phyloP scores from a whole-genome alignment of 805 yeast species.

The Pachysolen tannophilus region DNA sequence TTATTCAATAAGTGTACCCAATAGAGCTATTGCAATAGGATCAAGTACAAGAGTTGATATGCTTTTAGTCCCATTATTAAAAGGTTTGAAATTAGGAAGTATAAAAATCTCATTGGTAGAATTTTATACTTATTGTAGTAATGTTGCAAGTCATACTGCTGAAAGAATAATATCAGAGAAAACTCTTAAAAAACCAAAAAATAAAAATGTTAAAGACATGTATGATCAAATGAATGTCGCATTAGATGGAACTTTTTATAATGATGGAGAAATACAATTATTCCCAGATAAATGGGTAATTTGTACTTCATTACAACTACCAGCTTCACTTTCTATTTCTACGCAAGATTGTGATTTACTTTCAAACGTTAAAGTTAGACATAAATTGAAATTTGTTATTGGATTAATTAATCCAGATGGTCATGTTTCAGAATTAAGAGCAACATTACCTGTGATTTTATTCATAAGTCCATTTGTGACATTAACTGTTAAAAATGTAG shows the following conservation, averaged over 20 bases:
- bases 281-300: conserved; percentile 70
- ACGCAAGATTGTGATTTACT: conserved; percentile 83
- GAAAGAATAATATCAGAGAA: conserved; percentile 55
- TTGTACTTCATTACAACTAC: conserved; percentile 50
- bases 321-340: conserved; percentile 63
- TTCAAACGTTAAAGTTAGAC: conserved; percentile 53
- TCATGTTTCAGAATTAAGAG: conserved; percentile 41
- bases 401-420: conserved; percentile 41
- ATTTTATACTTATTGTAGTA: conserved; percentile 47
- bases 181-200: conserved; percentile 32
- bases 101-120: conserved; percentile 65
- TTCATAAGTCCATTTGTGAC: conserved; percentile 67
- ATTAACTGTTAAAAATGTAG: conserved; percentile 38
- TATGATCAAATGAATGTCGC: conserved; percentile 27
- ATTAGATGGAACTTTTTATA: conserved; percentile 29
- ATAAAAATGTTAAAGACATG: conserved; percentile 33
- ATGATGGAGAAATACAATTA: conserved; percentile 20
- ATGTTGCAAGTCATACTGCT: conserved; percentile 47
- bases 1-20: conserved; percentile 78
- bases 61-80: conserved; percentile 67
- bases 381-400: conserved; percentile 34
- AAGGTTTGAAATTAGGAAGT: conserved; percentile 75
- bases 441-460: conserved; percentile 37
- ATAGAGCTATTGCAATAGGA: conserved; percentile 87
- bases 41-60: conserved; percentile 64